Percentiles rank a stretch among this genome's conserved stretches.
phyloP scores from a whole-genome alignment of 108 stramenopile species.

The Asterionellopsis glacialis region DNA sequence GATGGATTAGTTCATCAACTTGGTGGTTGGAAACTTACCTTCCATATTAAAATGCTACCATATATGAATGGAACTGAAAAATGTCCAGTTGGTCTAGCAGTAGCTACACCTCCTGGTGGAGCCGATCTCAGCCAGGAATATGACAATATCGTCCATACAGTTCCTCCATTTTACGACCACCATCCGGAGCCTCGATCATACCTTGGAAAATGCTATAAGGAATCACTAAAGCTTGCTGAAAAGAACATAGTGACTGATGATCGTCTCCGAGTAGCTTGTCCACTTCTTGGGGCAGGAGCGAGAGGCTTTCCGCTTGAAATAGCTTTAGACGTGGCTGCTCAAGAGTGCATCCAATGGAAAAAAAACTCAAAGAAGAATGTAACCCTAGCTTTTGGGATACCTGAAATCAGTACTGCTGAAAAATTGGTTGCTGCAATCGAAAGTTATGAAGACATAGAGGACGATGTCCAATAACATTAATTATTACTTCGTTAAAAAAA shows the following conservation, averaged over 20 bases:
- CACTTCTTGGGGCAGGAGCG: constrained; percentile 69
- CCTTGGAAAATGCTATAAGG: background rate
- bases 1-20: constrained; percentile 78
- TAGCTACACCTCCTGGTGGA: constrained; percentile 35
- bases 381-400: constrained; percentile 24
- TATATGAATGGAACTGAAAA: constrained; percentile 5
- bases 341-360: constrained; percentile 5
- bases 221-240: constrained; percentile 1
- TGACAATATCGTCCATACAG: constrained; percentile 3
- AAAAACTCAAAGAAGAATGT: background rate
- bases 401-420: constrained; percentile 3
- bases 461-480: too few species aligned
- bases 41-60: background rate
- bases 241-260: background rate
- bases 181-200: background rate
- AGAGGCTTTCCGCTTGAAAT: constrained; percentile 55
- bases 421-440: too few species aligned
- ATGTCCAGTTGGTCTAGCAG: constrained; percentile 56
- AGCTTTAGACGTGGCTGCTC: constrained; percentile 48
- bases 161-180: constrained; percentile 7
- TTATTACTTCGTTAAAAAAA: too few species aligned
- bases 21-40: constrained; percentile 46
- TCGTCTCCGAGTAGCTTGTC: constrained; percentile 39
- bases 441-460: too few species aligned
- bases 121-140: constrained; percentile 3